A percentile compares a stretch with the other conserved stretches of the same genome.
Evolutionary conservation across 176 grass and related monocot genomes (phyloP).

Genomic region (Elaeis guineensis): DNA sequence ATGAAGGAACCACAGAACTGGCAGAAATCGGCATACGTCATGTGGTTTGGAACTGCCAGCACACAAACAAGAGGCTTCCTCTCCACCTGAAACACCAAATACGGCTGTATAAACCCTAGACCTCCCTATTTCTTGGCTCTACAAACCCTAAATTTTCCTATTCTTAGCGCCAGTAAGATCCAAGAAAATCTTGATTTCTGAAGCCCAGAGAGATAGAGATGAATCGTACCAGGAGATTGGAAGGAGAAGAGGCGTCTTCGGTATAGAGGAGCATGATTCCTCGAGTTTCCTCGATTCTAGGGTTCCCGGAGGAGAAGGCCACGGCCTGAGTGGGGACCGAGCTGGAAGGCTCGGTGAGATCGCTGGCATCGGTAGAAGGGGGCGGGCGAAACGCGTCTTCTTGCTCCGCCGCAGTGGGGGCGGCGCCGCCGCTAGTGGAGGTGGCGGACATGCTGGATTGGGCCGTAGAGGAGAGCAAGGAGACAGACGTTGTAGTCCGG

Average conservation of each 20-base stretch:
- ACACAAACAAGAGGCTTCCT: slow-evolving; percentile 83
- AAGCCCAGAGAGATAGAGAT: background rate
- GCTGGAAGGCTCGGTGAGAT: slow-evolving; percentile 2
- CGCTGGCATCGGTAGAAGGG: background rate
- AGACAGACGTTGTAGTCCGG: background rate
- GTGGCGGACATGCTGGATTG: background rate
- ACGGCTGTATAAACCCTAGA: background rate
- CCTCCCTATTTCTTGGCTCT: background rate
- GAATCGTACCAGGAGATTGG: slow-evolving; percentile 45
- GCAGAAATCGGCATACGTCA: slow-evolving; percentile 94
- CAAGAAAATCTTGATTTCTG: slow-evolving; percentile 1
- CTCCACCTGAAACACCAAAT: slow-evolving; percentile 31
- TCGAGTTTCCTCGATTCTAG: slow-evolving; percentile 87
- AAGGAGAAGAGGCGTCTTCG: slow-evolving; percentile 18
- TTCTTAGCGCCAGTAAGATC: background rate
- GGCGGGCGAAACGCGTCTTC: background rate
- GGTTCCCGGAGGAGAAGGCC: slow-evolving; percentile 86
- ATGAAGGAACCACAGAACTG: slow-evolving; percentile 63
- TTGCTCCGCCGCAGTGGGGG: slow-evolving; percentile 23
- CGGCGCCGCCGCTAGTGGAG: background rate
- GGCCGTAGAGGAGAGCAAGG: background rate
- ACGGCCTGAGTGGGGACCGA: slow-evolving; percentile 20
- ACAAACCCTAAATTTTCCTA: background rate
- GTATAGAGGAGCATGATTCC: slow-evolving; percentile 69
- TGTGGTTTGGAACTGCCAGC: slow-evolving; percentile 78